Conservation (phyloP, 352 stramenopile genomes). For the Phytophthora melonis region DNA sequence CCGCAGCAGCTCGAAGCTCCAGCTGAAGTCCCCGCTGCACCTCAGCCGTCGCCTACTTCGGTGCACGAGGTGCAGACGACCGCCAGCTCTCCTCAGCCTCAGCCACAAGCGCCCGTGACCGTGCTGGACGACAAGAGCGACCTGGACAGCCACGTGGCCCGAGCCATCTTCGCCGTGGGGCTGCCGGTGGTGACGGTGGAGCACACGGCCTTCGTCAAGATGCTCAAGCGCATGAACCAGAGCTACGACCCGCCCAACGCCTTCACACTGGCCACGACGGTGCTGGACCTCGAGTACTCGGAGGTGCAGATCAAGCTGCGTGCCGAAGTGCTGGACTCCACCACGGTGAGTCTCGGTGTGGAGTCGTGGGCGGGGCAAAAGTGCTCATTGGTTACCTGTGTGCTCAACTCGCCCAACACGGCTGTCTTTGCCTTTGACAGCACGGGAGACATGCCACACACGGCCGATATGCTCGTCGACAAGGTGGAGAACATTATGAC, state of each 20-base stretch:
- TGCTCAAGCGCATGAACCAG: constrained; percentile 70
- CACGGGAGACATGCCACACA: constrained; percentile 57
- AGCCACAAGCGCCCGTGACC: constrained; percentile 8
- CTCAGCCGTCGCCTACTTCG: neutral
- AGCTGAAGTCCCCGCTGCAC: neutral
- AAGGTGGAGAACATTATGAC: constrained; percentile 73
- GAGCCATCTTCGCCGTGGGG: constrained; percentile 63
- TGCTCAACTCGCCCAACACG: constrained; percentile 60
- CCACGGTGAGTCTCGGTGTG: constrained; percentile 58
- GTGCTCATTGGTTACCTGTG: constrained; percentile 61
- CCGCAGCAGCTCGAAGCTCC: neutral
- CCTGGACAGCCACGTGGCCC: constrained; percentile 65
- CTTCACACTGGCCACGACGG: constrained; percentile 55
- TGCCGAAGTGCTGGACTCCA: constrained; percentile 61
- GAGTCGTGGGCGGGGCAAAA: constrained; percentile 59
- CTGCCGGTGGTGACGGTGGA: constrained; percentile 68
- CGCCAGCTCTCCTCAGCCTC: constrained; percentile 7
- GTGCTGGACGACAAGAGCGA: constrained; percentile 61
- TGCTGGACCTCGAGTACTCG: constrained; percentile 71
- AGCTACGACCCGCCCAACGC: constrained; percentile 60
- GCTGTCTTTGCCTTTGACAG: constrained; percentile 69
- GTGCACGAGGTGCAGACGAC: constrained; percentile 46
- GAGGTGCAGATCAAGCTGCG: constrained; percentile 68
- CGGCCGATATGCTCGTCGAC: constrained; percentile 56
- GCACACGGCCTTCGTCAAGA: constrained; percentile 62